Evolutionary conservation across 2,329 filamentous ascomycete species (phyloP).

Genomic region (Botrytis medusae): DNA sequence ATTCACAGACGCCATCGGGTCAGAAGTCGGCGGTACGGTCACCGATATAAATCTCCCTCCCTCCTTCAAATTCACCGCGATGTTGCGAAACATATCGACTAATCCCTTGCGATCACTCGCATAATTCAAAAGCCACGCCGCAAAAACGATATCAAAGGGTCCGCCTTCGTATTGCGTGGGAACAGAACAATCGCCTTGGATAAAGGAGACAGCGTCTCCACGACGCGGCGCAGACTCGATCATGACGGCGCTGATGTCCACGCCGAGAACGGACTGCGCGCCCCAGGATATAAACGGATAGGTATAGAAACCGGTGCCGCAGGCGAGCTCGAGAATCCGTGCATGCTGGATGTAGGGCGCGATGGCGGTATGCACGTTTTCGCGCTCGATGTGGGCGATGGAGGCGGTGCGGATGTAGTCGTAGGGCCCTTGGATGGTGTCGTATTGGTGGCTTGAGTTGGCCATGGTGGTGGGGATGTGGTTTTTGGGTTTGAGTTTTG

Average conservation of each 20-base stretch:
- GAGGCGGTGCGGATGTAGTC: conserved; percentile 28
- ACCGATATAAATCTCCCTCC: conserved; percentile 41
- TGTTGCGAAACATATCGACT: conserved; percentile 41
- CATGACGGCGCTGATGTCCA: conserved; percentile 43
- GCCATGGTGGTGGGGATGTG: conserved; percentile 24
- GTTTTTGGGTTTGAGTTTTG: not conserved
- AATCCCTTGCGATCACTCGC: conserved; percentile 36
- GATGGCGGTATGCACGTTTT: conserved; percentile 28
- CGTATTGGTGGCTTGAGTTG: conserved; percentile 26
- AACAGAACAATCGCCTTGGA: conserved; percentile 37
- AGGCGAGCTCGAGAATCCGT: conserved; percentile 43
- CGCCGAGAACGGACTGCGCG: conserved; percentile 39
- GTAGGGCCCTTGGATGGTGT: conserved; percentile 31
- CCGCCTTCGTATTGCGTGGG: conserved; percentile 32
- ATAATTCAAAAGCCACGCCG: conserved; percentile 44
- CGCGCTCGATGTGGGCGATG: conserved; percentile 32
- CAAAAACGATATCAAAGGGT: conserved; percentile 43
- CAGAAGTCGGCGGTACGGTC: conserved; percentile 33
- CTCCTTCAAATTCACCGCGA: conserved; percentile 41
- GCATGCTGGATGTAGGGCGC: conserved; percentile 29
- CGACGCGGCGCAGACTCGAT: conserved; percentile 34
- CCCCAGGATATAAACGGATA: conserved; percentile 41
- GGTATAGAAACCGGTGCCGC: conserved; percentile 43
- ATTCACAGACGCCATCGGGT: conserved; percentile 29
- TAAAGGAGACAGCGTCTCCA: conserved; percentile 25